Evolutionary conservation across 2,329 filamentous ascomycete species (phyloP), one percentile per base, ranked within the genome.

Genomic region (Albophoma yamanashiensis): DNA sequence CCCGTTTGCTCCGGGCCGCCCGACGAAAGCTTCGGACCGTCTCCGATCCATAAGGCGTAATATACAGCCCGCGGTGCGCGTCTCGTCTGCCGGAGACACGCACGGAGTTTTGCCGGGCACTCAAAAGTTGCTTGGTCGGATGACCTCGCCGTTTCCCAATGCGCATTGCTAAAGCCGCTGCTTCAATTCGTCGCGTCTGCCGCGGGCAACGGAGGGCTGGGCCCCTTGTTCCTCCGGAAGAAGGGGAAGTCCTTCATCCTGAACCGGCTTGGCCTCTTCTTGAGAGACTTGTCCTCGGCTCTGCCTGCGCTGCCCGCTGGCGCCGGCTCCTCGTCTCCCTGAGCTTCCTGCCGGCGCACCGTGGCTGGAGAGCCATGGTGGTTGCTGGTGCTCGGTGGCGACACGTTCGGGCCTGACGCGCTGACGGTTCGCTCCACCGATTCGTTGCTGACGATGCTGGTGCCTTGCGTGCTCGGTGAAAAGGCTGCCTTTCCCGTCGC

Each of bases 401-500:
- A 75, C 34, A 78, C 68, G 27, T 74, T 75, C 61, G 71, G 65
- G 14, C 67, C 70, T 0, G 76, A 77, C 25, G 79, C 72, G 63
- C 77, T 78, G 43, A 72, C 68, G 4, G 77, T 76, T 22, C 77
- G 78, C 55, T 85, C 83, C 59, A 79, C 67, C 9, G 82, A 85
- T 52, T 85, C 82, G 59, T 79, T 78, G 71, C 84, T 87, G 64
- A 84, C 79, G 63, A 87, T 83, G 70, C 84, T 87, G 22, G 85
- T 87, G 45, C 84, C 85, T 67, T 85, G 79, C 3, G 85, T 87
- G 68, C 84, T 87, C 2, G 85, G 85, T 31, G 84, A 87, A 42
- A 86, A 73, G 4, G 84, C 83, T 79, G 85, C 81, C 71, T 85
- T 86, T 57, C 82, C 80, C 1, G 83, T 86, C 1, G 83, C 84